Evolutionary conservation across 805 yeast species (phyloP).

Genomic region (Candida montana): DNA sequence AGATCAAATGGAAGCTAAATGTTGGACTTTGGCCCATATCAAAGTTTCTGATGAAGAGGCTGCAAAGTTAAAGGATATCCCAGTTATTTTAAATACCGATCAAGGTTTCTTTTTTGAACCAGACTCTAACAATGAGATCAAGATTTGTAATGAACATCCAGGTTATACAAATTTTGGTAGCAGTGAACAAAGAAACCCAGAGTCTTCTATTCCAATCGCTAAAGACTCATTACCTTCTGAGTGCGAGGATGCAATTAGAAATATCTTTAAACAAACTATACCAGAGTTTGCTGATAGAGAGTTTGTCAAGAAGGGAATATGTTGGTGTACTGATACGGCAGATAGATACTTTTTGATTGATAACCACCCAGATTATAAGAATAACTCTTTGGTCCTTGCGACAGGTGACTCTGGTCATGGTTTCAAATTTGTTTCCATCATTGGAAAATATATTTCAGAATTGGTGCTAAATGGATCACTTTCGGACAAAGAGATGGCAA

Average conservation of each 20-base stretch:
- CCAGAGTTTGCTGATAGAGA: slow-evolving; percentile 25
- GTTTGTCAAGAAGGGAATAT: slow-evolving; percentile 20
- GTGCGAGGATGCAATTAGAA: slow-evolving; percentile 24
- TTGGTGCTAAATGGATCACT: slow-evolving; percentile 23
- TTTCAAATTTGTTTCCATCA: slow-evolving; percentile 26
- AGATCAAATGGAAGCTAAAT: slow-evolving; percentile 29
- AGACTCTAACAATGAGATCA: slow-evolving; percentile 26
- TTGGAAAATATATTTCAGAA: slow-evolving; percentile 23
- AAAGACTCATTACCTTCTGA: slow-evolving; percentile 21
- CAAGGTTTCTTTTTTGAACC: slow-evolving; percentile 35
- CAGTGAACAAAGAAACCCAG: not conserved
- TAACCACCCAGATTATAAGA: slow-evolving; percentile 15
- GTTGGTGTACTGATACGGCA: slow-evolving; percentile 29
- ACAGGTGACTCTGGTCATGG: slow-evolving; percentile 30
- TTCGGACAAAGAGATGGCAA: slow-evolving; percentile 7
- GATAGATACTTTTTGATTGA: slow-evolving; percentile 22
- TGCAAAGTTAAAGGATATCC: slow-evolving; percentile 21
- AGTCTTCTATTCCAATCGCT: slow-evolving; percentile 21
- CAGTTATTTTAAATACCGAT: slow-evolving; percentile 30
- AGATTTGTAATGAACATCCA: slow-evolving; percentile 31
- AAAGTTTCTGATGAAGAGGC: slow-evolving; percentile 27
- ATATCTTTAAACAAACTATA: slow-evolving; percentile 19
- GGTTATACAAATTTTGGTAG: slow-evolving; percentile 25
- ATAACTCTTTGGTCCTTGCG: slow-evolving; percentile 16
- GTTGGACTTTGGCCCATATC: slow-evolving; percentile 33